These are phyloP conservation scores for Colletotrichum orbiculare DNA, from an alignment of 2,329 filamentous ascomycete species.

Conservation along the genomic window DNA sequence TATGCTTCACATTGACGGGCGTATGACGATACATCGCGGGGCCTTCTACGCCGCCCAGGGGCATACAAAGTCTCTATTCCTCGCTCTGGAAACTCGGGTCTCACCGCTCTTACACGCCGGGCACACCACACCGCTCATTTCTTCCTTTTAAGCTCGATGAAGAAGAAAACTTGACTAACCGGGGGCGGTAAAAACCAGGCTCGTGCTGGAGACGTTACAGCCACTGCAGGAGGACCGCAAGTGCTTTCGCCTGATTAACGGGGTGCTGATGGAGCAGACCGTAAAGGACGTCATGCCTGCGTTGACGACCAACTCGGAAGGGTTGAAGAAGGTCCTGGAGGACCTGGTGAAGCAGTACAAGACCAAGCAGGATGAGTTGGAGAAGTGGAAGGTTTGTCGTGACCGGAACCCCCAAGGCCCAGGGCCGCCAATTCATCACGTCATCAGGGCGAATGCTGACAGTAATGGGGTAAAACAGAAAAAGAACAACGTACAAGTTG, in stretches of 20 bases:
- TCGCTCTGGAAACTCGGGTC: constrained; percentile 32
- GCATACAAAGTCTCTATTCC: constrained; percentile 23
- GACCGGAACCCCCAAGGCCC: background rate
- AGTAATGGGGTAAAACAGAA: constrained; percentile 65
- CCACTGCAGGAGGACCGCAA: constrained; percentile 88
- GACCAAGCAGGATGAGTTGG: constrained; percentile 91
- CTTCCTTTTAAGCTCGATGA: background rate
- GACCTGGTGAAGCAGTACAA: constrained; percentile 98
- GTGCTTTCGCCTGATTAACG: constrained; percentile 99
- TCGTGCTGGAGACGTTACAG: constrained; percentile 91
- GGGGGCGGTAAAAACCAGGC: constrained; percentile 61
- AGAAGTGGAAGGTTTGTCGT: constrained; percentile 91
- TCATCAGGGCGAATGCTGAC: constrained; percentile 18
- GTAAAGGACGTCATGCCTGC: constrained; percentile 93
- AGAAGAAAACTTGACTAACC: constrained; percentile 6
- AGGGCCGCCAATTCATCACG: background rate
- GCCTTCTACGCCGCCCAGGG: constrained; percentile 1
- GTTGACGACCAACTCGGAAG: constrained; percentile 92
- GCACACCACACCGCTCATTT: constrained; percentile 23
- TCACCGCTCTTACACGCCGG: constrained; percentile 31
- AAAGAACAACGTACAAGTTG: constrained; percentile 89
- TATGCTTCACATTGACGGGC: background rate
- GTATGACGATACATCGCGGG: constrained; percentile 5
- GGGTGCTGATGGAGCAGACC: constrained; percentile 92
- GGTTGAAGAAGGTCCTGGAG: constrained; percentile 91